Percentiles rank a stretch among this genome's conserved stretches.
phyloP scores from a whole-genome alignment of 1,139 yeast species.

The Kluyveromyces sp. region DNA sequence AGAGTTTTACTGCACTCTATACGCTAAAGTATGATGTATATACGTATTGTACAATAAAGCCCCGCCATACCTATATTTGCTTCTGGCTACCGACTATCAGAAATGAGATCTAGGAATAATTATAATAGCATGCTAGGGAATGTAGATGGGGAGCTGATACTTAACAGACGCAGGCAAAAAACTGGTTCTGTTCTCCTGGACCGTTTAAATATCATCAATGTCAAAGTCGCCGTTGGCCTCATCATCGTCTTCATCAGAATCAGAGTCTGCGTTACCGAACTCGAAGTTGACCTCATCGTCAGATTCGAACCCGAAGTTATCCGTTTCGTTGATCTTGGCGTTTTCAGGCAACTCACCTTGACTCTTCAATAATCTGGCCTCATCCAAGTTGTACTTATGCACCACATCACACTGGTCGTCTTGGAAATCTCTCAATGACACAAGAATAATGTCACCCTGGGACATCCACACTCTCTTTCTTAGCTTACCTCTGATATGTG shows the following conservation, averaged over 20 bases:
- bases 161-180: not conserved
- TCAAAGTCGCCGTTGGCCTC: conserved; percentile 66
- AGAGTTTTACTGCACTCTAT: not conserved
- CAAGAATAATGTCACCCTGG: conserved; percentile 94
- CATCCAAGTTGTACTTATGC: conserved; percentile 94
- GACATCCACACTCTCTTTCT: conserved; percentile 99
- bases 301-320: conserved; percentile 92
- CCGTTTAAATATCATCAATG: conserved; percentile 49
- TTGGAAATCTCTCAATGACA: conserved; percentile 96
- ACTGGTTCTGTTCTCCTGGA: no score
- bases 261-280: conserved; percentile 90
- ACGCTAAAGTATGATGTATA: not conserved
- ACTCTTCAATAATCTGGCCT: conserved; percentile 92
- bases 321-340: conserved; percentile 96
- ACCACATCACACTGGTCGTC: conserved; percentile 98
- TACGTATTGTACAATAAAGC: not conserved
- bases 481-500: conserved; percentile 97
- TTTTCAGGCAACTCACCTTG: conserved; percentile 96
- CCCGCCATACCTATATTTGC: not conserved
- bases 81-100: not conserved
- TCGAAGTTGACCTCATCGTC: conserved; percentile 98
- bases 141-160: not conserved
- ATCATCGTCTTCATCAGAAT: conserved; percentile 64
- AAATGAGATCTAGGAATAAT: not conserved
- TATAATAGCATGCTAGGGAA: not conserved